Evolutionary conservation across 352 stramenopile genomes (phyloP).

Genomic region (Phytophthora multivora): DNA sequence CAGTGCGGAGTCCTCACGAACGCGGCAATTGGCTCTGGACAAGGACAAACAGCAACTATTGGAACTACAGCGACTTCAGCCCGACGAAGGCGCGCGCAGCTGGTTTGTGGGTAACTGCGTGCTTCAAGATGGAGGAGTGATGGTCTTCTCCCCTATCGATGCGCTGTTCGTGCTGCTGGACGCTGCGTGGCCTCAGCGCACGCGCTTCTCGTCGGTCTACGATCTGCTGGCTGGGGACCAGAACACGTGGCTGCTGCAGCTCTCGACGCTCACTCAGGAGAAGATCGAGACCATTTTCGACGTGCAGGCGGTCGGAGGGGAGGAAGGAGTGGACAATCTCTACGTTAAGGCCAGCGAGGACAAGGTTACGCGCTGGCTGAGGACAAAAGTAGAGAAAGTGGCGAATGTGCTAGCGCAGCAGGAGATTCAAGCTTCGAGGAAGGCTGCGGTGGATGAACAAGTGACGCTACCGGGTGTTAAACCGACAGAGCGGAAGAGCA

Average conservation of each 20-base stretch:
- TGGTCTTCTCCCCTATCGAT: conserved; percentile 71
- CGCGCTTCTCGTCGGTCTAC: conserved; percentile 58
- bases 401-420: conserved; percentile 47
- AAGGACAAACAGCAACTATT: conserved; percentile 39
- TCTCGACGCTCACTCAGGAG: conserved; percentile 32
- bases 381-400: conserved; percentile 54
- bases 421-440: conserved; percentile 21
- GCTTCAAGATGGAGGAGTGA: conserved; percentile 64
- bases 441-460: conserved; percentile 38
- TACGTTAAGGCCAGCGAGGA: conserved; percentile 62
- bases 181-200: conserved; percentile 50
- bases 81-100: conserved; percentile 59
- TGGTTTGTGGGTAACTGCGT: conserved; percentile 84
- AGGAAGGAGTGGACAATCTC: conserved; percentile 53
- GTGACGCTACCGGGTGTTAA: conserved; percentile 39
- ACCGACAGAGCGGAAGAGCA: background rate
- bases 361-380: conserved; percentile 64
- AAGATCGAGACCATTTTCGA: conserved; percentile 60
- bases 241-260: conserved; percentile 67
- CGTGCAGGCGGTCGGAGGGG: conserved; percentile 44
- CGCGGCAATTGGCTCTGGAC: conserved; percentile 66
- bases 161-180: conserved; percentile 75
- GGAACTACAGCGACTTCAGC: conserved; percentile 75
- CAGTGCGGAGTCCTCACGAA: conserved; percentile 21
- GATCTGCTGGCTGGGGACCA: conserved; percentile 51